Evolutionary conservation across 805 yeast genomes (phyloP), one percentile per base, ranked within the genome.

Genomic region (Metschnikowia peoriensis): DNA sequence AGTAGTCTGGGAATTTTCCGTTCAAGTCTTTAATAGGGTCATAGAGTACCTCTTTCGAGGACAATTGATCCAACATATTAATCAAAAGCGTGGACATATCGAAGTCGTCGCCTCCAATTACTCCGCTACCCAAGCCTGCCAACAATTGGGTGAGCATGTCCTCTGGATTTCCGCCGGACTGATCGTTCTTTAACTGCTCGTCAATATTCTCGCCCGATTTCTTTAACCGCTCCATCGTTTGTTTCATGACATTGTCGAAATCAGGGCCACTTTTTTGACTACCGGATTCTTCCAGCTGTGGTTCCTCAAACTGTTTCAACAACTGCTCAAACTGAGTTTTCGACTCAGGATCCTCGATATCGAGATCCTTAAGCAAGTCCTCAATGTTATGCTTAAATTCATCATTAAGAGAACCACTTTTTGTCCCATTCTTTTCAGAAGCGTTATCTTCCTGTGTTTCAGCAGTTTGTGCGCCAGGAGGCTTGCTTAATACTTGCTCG

Each of bases 1-100:
- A 75, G 85, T 89, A 93, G 28, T 68, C 78, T 2, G 90, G 88
- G 66, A 84, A 89, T 64, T 88, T 89, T 11, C 74, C 70, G 57
- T 85, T 82, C 66, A 92, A 77, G 54, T 90, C 96, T 62, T 85
- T 87, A 70, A 93, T 78, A 2, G 98, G 97, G 60, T 87, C 96
- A 64, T 89, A 92, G 38, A 93, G 76, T 17, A 92, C 88, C 52
- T 86, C 92, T 64, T 91, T 93, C 6, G 94, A 83, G 7, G 94
- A 82, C 66, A 93, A 78, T 65, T 91, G 93, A 56, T 83, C 85
- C 61, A 93, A 75, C 83, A 93, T 84, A 38, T 88, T 89, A 16
- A 77, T 79, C 54, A 89, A 70, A 45, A 89, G 70, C 53, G 82
- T 81, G 28, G 85, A 74, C 69, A 85, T 79, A 63, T 86, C 91